Evolutionary conservation across 2,329 filamentous ascomycete genomes (phyloP), one percentile per base, ranked within the genome.

Genomic region (Sporothrix globosa): DNA sequence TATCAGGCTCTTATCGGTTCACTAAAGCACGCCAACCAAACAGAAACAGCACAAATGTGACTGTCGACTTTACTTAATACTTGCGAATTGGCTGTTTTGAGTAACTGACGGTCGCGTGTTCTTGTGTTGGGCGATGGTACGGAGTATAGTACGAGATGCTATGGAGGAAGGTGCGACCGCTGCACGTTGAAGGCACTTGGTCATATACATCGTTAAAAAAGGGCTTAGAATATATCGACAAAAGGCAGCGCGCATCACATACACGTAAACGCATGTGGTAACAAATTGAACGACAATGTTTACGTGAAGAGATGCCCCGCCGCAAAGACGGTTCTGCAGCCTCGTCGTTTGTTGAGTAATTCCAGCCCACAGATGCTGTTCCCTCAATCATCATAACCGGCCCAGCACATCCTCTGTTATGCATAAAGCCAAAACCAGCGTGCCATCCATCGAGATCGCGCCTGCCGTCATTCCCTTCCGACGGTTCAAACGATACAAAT

Each of bases 1-100:
- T 63, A 63, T 63, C 58, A 30, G 58, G 21, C 41, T 54, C 58
- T 63, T 63, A 46, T 63, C 58, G 19, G 58, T 17, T 27, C 13
- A n/a, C 39, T 44, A 24, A 10, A 46, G 21, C 46, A 46, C 34
- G 34, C 27, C 21, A 21, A n/a, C 21, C 21, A 46, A 46, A 63
- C 4, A 44, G 4, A 27, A 27, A 5, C 10, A 2, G 56, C 13
- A 39, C 41, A 46, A 9, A 27, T 24, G 21, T 21, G 30, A 58
- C 48, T 30, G 10, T 58, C 10, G 9, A 34, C 4, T 34, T 19
- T 56, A 24, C 19, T 19, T 56, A 14, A 34, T 6, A 19, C 17
- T n/a, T 19, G 53, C 13, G 7, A 19, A 17, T 34, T 34, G n/a
- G n/a, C 17, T 6, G 11, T 44, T n/a, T 21, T 14, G 21, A 27